Evolutionary conservation across 768 basidiomycete species (phyloP).

Genomic region (Hericium alpestre): DNA sequence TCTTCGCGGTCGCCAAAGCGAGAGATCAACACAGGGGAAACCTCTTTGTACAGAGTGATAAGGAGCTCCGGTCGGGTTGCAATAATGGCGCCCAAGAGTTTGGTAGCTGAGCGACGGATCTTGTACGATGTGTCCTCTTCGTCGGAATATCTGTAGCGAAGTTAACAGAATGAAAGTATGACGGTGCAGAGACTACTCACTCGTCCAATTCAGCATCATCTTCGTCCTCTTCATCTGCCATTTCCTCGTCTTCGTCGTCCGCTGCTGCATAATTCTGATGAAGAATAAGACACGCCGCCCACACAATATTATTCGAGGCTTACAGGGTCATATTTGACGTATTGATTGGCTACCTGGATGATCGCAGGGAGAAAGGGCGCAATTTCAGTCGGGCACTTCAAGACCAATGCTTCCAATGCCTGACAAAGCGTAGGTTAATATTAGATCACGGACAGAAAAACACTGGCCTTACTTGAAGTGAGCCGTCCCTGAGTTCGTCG

Average conservation of each 20-base stretch:
- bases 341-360: conserved; percentile 58
- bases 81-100: conserved; percentile 76
- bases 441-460: background rate
- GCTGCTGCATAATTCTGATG: conserved; percentile 71
- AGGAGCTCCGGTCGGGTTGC: conserved; percentile 86
- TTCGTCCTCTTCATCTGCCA: conserved; percentile 59
- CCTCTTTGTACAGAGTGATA: conserved; percentile 63
- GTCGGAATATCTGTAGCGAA: conserved; percentile 69
- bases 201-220: conserved; percentile 74
- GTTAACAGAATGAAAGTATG: background rate
- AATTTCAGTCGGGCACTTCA: conserved; percentile 77
- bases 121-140: conserved; percentile 99
- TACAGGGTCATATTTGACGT: conserved; percentile 92
- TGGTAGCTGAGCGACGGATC: conserved; percentile 87
- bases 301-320: conserved; percentile 17
- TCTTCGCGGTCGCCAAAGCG: conserved; percentile 93
- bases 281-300: conserved; percentile 3
- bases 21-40: conserved; percentile 82
- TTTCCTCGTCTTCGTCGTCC: conserved; percentile 55
- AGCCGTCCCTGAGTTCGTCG: conserved; percentile 74
- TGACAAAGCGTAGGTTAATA: conserved; percentile 16
- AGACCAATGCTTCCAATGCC: conserved; percentile 78
- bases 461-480: conserved; percentile 48
- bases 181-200: conserved; percentile 28
- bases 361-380: conserved; percentile 61